Conservation (phyloP, 192 early-diverging fungal genomes). For the Gamsiella multidivaricata region DNA sequence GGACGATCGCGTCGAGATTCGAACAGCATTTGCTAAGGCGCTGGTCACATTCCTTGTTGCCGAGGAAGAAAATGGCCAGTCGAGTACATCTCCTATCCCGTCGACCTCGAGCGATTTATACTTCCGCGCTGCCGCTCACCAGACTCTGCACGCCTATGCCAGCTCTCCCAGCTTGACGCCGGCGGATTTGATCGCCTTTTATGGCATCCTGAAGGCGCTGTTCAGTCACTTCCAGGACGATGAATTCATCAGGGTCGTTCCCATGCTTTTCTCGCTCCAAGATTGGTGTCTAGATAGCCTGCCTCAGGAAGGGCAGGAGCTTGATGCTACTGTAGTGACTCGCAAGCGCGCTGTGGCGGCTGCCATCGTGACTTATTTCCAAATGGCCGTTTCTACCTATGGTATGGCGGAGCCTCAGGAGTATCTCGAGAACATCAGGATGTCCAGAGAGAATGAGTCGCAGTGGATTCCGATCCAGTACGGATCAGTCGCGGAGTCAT, state of each 20-base stretch:
- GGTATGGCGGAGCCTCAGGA: slow-evolving; percentile 39
- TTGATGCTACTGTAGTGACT: background rate
- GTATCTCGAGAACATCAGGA: slow-evolving; percentile 49
- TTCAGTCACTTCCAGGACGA: slow-evolving; percentile 47
- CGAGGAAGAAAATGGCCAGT: slow-evolving; percentile 29
- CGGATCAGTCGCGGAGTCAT: slow-evolving; percentile 16
- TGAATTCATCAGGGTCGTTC: slow-evolving; percentile 46
- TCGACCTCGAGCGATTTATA: slow-evolving; percentile 41
- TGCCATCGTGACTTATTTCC: slow-evolving; percentile 36
- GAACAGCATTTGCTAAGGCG: slow-evolving; percentile 53
- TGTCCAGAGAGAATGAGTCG: slow-evolving; percentile 32
- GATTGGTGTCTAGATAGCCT: slow-evolving; percentile 31
- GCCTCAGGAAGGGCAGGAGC: slow-evolving; percentile 1
- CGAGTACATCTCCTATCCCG: slow-evolving; percentile 16
- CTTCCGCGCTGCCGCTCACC: slow-evolving; percentile 47
- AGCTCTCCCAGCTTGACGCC: slow-evolving; percentile 23
- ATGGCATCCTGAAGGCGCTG: slow-evolving; percentile 38
- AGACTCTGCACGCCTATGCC: slow-evolving; percentile 41
- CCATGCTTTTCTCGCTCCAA: slow-evolving; percentile 45
- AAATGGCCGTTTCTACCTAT: slow-evolving; percentile 32
- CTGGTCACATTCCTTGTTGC: slow-evolving; percentile 56
- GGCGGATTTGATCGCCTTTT: slow-evolving; percentile 32
- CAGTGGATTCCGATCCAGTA: slow-evolving; percentile 41
- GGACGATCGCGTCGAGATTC: slow-evolving; percentile 46
- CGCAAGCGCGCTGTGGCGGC: slow-evolving; percentile 43